Conservation (phyloP, 805 yeast genomes). For the Saturnispora ahearnii region DNA sequence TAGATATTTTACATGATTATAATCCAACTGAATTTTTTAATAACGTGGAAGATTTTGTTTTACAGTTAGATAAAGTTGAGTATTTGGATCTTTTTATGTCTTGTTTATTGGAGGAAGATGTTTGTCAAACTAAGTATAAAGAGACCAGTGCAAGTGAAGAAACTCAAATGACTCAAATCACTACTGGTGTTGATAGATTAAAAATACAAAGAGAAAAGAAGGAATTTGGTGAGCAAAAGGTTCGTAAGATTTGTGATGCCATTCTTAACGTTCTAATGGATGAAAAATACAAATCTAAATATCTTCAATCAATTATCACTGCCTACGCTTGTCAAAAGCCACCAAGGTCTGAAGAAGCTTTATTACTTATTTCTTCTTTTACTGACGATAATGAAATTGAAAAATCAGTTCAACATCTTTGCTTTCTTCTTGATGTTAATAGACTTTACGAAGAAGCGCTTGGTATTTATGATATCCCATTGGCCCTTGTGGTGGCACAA, state of each 20-base stretch:
- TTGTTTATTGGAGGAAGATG: slow-evolving; percentile 79
- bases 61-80: slow-evolving; percentile 62
- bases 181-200: slow-evolving; percentile 4
- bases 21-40: slow-evolving; percentile 58
- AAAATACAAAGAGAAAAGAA: slow-evolving; percentile 6
- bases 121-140: slow-evolving; percentile 66
- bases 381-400: slow-evolving; percentile 40
- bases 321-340: slow-evolving; percentile 91
- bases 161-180: not conserved
- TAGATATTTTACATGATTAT: slow-evolving; percentile 85
- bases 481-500: slow-evolving; percentile 82
- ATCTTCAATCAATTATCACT: slow-evolving; percentile 72
- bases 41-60: slow-evolving; percentile 58
- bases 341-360: slow-evolving; percentile 71
- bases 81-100: slow-evolving; percentile 82
- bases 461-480: slow-evolving; percentile 70
- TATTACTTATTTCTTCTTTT: slow-evolving; percentile 49
- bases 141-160: slow-evolving; percentile 44
- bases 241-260: slow-evolving; percentile 70
- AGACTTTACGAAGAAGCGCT: slow-evolving; percentile 70
- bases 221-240: slow-evolving; percentile 33
- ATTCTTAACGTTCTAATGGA: slow-evolving; percentile 47
- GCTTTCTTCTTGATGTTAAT: slow-evolving; percentile 87
- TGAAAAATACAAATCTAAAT: slow-evolving; percentile 44
- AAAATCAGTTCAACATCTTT: slow-evolving; percentile 68